Percentiles rank a stretch among this genome's conserved stretches.
These are phyloP conservation scores for Nicotiana knightiana DNA, from an alignment of 257 asterid genomes.

Conservation along the genomic window DNA sequence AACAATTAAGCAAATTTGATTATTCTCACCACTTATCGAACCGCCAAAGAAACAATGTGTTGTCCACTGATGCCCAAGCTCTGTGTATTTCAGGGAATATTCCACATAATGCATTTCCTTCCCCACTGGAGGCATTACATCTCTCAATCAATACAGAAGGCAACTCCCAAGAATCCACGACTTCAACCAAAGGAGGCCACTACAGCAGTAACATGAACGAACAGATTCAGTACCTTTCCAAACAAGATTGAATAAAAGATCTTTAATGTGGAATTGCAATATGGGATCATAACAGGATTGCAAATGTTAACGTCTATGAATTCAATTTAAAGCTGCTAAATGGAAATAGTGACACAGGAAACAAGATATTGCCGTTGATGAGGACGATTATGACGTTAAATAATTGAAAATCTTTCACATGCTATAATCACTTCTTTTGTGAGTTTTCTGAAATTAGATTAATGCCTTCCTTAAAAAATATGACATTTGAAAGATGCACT, in stretches of 20 bases:
- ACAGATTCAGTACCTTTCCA: background rate
- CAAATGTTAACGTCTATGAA: background rate
- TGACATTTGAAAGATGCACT: background rate
- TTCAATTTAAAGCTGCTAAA: background rate
- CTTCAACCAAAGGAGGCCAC: slow-evolving; percentile 98
- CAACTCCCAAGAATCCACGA: slow-evolving; percentile 91
- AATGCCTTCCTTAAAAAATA: background rate
- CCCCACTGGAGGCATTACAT: slow-evolving; percentile 90
- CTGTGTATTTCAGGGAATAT: slow-evolving; percentile 91
- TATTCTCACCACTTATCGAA: slow-evolving; percentile 82
- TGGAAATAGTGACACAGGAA: background rate
- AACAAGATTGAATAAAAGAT: background rate
- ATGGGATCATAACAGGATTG: background rate
- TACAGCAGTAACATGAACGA: slow-evolving; percentile 31
- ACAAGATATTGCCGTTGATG: background rate
- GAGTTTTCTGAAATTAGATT: background rate
- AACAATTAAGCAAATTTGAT: background rate
- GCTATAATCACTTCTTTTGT: background rate
- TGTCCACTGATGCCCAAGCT: slow-evolving; percentile 99
- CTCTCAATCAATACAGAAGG: slow-evolving; percentile 86
- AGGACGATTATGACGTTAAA: background rate
- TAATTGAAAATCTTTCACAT: background rate
- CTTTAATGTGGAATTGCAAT: background rate
- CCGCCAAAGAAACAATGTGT: slow-evolving; percentile 87
- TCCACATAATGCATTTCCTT: slow-evolving; percentile 96